phyloP scores from a whole-genome alignment of 208 protist species.

The Leishmania mexicana region DNA sequence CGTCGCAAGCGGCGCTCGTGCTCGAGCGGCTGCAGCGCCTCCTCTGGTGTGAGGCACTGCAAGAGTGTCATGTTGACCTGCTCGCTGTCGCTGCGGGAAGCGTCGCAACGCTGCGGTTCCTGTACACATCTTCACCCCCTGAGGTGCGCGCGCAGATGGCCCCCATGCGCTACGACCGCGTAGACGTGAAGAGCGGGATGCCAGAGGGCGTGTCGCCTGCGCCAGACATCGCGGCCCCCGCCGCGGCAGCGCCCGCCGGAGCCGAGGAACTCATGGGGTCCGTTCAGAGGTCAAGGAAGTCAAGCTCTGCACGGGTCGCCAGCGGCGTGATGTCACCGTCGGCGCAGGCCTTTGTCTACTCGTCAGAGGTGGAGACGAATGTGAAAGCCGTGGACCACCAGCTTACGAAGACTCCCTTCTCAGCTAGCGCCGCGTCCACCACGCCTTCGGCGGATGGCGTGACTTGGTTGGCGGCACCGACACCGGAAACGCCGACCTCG shows the following conservation, averaged over 20 bases:
- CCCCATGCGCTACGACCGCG: constrained; percentile 73
- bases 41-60: constrained; percentile 57
- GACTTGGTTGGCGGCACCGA: neutral
- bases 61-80: constrained; percentile 59
- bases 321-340: neutral
- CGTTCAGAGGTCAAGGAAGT: neutral
- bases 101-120: constrained; percentile 35
- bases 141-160: constrained; percentile 34
- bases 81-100: constrained; percentile 75
- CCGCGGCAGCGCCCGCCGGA: neutral
- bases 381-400: neutral
- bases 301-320: neutral
- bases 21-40: constrained; percentile 43
- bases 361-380: neutral
- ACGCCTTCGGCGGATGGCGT: neutral
- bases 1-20: constrained; percentile 28
- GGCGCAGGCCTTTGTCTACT: neutral
- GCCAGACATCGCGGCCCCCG: neutral
- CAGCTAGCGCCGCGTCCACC: neutral
- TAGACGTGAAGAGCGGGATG: constrained; percentile 66
- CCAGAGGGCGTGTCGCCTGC: constrained; percentile 46
- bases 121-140: constrained; percentile 26
- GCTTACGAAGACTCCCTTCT: neutral
- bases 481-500: neutral
- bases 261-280: neutral